These are phyloP conservation scores for Aspergillus neoniger DNA, from an alignment of 2,329 filamentous ascomycete species.

Conservation along the genomic window DNA sequence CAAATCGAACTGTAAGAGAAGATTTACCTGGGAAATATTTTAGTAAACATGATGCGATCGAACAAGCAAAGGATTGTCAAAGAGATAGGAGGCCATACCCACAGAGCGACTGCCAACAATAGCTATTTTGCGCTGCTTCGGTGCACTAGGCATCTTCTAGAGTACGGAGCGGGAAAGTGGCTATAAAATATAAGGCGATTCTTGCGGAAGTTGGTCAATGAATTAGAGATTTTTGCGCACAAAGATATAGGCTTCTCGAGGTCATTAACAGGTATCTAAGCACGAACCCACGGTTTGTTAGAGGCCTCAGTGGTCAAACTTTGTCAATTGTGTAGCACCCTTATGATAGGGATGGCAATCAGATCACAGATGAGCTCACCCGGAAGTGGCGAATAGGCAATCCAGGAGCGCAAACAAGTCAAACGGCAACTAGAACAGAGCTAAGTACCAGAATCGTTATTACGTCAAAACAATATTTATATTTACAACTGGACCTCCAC, in stretches of 20 bases:
- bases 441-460: neutral
- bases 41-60: slow-evolving; percentile 11
- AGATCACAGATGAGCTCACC: slow-evolving; percentile 14
- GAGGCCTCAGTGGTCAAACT: neutral
- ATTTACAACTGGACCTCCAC: neutral
- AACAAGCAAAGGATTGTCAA: neutral
- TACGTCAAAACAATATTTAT: neutral
- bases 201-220: neutral
- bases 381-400: slow-evolving; percentile 20
- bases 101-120: slow-evolving; percentile 94
- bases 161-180: neutral
- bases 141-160: slow-evolving; percentile 63
- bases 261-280: neutral
- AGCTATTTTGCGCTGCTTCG: slow-evolving; percentile 92
- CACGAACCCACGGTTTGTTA: neutral
- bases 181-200: neutral
- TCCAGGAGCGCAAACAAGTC: slow-evolving; percentile 20
- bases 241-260: neutral
- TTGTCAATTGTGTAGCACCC: neutral
- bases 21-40: slow-evolving; percentile 73
- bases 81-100: slow-evolving; percentile 55
- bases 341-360: slow-evolving; percentile 4
- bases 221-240: neutral
- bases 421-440: slow-evolving; percentile 11
- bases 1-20: slow-evolving; percentile 93